Base-by-base conservation (phyloP, 2,329 filamentous ascomycete species). In the Xylaria arbuscula region DNA sequence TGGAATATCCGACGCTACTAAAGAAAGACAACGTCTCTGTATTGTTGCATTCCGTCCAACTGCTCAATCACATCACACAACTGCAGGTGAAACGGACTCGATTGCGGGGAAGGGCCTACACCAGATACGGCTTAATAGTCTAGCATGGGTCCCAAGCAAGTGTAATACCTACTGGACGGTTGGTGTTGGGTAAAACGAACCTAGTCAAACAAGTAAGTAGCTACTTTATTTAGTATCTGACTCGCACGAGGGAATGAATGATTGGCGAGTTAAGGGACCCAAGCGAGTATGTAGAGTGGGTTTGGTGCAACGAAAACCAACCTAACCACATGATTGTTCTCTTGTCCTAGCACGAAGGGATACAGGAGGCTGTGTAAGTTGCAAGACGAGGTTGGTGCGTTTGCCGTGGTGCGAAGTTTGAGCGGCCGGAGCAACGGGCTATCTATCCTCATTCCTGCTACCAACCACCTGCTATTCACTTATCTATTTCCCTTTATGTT, bases 321-420 rank as follows among this genome's bases (percentile, higher is more conserved):
- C 50, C 15, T 34, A 40, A n/a, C 22, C 34, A 38, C 59, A 48
- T 62, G 62, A 58, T 45, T 34, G 28, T 48, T 61, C 45, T n/a
- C n/a, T n/a, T n/a, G n/a, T n/a, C 38, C 53, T 34, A 34, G 24
- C 53, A 22, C 32, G 50, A 24, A 40, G 24, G 28, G 45, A 38
- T 17, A 50, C 19, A 50, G 36, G 32, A 56, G 42, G 51, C 32
- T 13, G 42, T 50, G 67, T 57, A 66, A 55, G 60, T 58, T 57
- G 64, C 57, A 56, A 28, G 19, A 42, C 40, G 69, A 73, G 67
- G 74, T 75, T 71, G 72, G 71, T 68, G 67, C 7, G 11, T 55
- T 48, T 62, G 28, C 36, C 28, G 58, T 64, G 17, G 54, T 64
- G 60, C 59, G 42, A 66, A 45, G 38, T 60, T 60, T 19, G 42